phyloP scores from a whole-genome alignment of 2,329 filamentous ascomycete species.

The Sphaceloma murrayae region DNA sequence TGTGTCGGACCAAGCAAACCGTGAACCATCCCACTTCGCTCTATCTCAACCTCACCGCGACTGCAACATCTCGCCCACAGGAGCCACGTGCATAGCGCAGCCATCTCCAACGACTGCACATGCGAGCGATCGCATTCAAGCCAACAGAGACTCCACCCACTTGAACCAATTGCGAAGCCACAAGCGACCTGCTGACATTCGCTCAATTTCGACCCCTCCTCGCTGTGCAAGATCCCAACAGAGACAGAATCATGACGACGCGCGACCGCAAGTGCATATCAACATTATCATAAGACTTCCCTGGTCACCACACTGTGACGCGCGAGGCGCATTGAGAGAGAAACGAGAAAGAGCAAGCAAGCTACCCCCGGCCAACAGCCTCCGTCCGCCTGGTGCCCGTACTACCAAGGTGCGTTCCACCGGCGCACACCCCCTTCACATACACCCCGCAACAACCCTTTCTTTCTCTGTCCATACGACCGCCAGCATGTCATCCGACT shows the following conservation, averaged over 20 bases:
- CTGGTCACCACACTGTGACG: too few relatives aligned
- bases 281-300: too few relatives aligned
- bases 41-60: neutral
- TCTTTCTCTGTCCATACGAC: neutral
- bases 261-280: neutral
- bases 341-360: too few relatives aligned
- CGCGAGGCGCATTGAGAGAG: too few relatives aligned
- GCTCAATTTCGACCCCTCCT: neutral
- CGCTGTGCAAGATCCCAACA: neutral
- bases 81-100: neutral
- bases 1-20: neutral
- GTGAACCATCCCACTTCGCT: neutral
- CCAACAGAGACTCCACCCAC: too few relatives aligned
- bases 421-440: neutral
- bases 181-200: neutral
- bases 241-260: neutral
- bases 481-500: constrained; percentile 45
- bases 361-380: too few relatives aligned
- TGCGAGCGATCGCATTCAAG: too few relatives aligned
- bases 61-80: neutral
- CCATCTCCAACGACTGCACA: too few relatives aligned
- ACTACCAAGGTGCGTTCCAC: too few relatives aligned
- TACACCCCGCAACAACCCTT: neutral
- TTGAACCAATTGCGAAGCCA: too few relatives aligned
- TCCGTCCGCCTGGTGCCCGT: too few relatives aligned